Percentiles rank a stretch among this genome's conserved stretches.
Conservation (phyloP, 345 rosid species). For the Salix koriyanagi region DNA sequence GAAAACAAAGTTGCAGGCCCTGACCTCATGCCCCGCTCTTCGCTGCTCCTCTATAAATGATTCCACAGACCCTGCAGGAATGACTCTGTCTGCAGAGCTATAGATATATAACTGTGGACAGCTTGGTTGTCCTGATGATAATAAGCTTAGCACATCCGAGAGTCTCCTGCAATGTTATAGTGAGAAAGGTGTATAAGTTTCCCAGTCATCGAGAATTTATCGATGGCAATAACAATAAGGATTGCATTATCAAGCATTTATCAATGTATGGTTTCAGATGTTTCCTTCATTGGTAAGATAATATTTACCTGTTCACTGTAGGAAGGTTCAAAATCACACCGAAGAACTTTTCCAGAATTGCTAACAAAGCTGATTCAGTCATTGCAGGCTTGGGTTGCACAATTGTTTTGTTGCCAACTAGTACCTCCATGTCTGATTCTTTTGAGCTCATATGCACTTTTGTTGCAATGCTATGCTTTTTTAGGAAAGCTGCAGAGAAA, state of each 20-base stretch:
- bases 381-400: conserved; percentile 61
- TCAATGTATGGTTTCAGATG: background rate
- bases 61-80: conserved; percentile 74
- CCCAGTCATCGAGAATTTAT: background rate
- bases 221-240: background rate
- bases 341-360: conserved; percentile 77
- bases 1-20: conserved; percentile 85
- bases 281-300: background rate
- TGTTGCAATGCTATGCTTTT: conserved; percentile 79
- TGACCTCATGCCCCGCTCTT: conserved; percentile 71
- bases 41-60: conserved; percentile 79
- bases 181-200: background rate
- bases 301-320: conserved; percentile 62
- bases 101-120: conserved; percentile 96
- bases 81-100: conserved; percentile 93
- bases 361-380: conserved; percentile 76
- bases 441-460: conserved; percentile 41
- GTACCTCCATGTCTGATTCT: conserved; percentile 27
- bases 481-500: conserved; percentile 91
- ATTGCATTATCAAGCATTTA: background rate
- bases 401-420: conserved; percentile 23
- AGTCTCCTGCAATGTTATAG: conserved; percentile 62
- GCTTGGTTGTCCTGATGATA: conserved; percentile 72
- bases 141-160: conserved; percentile 49
- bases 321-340: conserved; percentile 75